Conservation (phyloP, 257 asterid genomes). For the Primulina huaijiensis region DNA sequence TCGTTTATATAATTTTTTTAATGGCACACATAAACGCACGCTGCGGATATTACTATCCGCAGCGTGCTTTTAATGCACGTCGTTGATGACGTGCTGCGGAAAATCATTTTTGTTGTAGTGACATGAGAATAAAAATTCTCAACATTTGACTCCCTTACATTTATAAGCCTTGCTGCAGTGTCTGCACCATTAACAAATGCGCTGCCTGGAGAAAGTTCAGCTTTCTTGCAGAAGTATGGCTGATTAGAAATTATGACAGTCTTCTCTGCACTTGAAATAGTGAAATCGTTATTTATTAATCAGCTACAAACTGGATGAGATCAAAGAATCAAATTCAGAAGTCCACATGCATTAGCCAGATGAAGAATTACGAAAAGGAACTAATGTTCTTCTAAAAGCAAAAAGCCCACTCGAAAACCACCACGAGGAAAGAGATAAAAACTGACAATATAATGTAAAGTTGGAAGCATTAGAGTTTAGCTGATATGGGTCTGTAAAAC, state of each 20-base stretch:
- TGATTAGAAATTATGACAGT: constrained; percentile 86
- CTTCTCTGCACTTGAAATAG: constrained; percentile 58
- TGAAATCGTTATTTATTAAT: constrained; percentile 20
- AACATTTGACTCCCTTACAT: constrained; percentile 50
- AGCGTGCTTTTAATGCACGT: too few species aligned
- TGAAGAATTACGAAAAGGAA: constrained; percentile 2
- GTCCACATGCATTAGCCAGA: neutral
- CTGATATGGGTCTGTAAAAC: neutral
- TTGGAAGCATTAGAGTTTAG: neutral
- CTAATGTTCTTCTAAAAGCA: neutral
- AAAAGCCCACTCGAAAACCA: neutral
- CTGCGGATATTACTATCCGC: too few species aligned
- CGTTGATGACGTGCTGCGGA: too few species aligned
- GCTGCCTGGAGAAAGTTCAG: constrained; percentile 92
- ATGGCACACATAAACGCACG: too few species aligned
- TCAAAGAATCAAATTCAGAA: neutral
- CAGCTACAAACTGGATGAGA: constrained; percentile 13
- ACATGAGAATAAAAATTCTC: neutral
- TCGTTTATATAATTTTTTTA: too few species aligned
- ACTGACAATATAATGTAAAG: neutral
- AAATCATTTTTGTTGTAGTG: too few species aligned
- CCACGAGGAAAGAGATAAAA: neutral
- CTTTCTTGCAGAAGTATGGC: constrained; percentile 93
- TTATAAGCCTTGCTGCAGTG: constrained; percentile 79
- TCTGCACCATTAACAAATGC: constrained; percentile 89